Evolutionary conservation across 1,139 yeast genomes (phyloP).

Genomic region (Suhomyces choctaworum): DNA sequence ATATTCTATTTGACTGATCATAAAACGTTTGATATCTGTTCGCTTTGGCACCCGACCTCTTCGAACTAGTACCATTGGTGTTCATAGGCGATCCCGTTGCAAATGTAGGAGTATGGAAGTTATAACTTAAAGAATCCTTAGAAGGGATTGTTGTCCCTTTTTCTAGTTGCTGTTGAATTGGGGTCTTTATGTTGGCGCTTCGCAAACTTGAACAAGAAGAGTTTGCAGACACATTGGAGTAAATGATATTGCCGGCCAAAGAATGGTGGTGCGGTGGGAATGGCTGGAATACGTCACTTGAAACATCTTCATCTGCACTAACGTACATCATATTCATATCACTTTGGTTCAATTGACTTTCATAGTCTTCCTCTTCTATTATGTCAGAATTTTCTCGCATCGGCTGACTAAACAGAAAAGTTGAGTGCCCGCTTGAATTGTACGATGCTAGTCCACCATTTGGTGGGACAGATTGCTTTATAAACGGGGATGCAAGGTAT

Average conservation of each 20-base stretch:
- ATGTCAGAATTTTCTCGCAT: constrained; percentile 31
- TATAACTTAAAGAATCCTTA: constrained; percentile 26
- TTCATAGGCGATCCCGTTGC: no score
- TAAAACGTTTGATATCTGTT: constrained; percentile 52
- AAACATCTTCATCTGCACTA: constrained; percentile 9
- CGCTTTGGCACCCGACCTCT: constrained; percentile 49
- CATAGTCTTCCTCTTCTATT: constrained; percentile 27
- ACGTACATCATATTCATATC: constrained; percentile 22
- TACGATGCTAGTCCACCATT: constrained; percentile 22
- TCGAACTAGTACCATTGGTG: constrained; percentile 18
- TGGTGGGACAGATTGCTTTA: constrained; percentile 26
- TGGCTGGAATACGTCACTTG: constrained; percentile 19
- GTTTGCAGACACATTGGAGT: constrained; percentile 34
- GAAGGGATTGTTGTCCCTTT: constrained; percentile 39
- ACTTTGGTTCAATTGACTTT: constrained; percentile 1
- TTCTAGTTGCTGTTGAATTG: constrained; percentile 27
- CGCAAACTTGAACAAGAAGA: constrained; percentile 40
- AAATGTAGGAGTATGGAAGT: no score
- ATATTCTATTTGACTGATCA: constrained; percentile 47
- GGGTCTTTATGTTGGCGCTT: constrained; percentile 17
- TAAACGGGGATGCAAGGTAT: constrained; percentile 36
- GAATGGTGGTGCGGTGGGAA: constrained; percentile 24
- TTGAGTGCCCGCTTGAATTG: not conserved
- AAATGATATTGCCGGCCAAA: constrained; percentile 21
- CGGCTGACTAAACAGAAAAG: constrained; percentile 33